A percentile compares a stretch with the other conserved stretches of the same genome.
Conservation (phyloP, 1,284 basidiomycete species). For the Amylostereum chailletii region DNA sequence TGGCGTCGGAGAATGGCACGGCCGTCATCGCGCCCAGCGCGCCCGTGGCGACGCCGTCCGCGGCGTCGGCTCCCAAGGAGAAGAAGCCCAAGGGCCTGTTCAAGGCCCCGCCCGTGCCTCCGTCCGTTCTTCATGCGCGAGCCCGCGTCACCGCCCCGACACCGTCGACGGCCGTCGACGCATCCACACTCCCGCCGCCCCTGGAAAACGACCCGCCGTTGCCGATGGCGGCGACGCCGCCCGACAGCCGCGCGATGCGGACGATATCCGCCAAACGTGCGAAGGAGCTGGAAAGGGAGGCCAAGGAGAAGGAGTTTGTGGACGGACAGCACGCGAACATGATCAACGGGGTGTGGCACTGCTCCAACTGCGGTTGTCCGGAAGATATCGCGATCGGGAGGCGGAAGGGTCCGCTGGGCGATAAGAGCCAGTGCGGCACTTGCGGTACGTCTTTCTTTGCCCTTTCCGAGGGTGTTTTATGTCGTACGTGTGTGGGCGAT, state of each 20-base stretch:
- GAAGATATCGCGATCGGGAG: slow-evolving; percentile 77
- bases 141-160: slow-evolving; percentile 50
- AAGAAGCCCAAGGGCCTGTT: slow-evolving; percentile 67
- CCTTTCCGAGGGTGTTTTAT: neutral
- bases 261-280: slow-evolving; percentile 47
- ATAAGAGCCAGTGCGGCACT: slow-evolving; percentile 85
- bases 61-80: slow-evolving; percentile 38
- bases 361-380: slow-evolving; percentile 86
- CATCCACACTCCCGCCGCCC: slow-evolving; percentile 44
- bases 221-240: slow-evolving; percentile 26
- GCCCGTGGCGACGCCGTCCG: slow-evolving; percentile 31
- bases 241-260: slow-evolving; percentile 37
- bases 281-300: slow-evolving; percentile 71
- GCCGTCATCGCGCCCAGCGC: slow-evolving; percentile 42
- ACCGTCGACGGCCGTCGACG: slow-evolving; percentile 57
- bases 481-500: slow-evolving; percentile 1
- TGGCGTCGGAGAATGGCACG: slow-evolving; percentile 72
- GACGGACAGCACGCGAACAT: slow-evolving; percentile 76
- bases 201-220: slow-evolving; percentile 49
- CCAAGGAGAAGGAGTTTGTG: slow-evolving; percentile 72
- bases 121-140: slow-evolving; percentile 46
- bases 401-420: slow-evolving; percentile 82
- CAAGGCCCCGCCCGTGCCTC: slow-evolving; percentile 56
- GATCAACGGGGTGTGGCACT: slow-evolving; percentile 85
- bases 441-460: slow-evolving; percentile 59